Conservation (phyloP, 2,329 filamentous ascomycete genomes). For the Alternaria gansuensis region DNA sequence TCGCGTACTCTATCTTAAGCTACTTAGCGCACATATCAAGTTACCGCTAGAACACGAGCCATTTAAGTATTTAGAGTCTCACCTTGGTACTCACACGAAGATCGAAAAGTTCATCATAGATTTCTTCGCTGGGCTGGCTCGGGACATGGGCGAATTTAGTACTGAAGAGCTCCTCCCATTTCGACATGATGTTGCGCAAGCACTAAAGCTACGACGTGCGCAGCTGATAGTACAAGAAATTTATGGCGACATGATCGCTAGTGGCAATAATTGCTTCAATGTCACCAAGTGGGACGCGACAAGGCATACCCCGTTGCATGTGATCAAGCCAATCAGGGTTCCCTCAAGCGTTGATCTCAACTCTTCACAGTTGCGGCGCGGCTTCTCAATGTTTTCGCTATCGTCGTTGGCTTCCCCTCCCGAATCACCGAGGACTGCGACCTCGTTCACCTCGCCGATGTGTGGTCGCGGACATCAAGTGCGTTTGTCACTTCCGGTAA, state of each 20-base stretch:
- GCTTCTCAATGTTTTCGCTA: not conserved
- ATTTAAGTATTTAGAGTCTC: conserved; percentile 17
- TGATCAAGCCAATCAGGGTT: not conserved
- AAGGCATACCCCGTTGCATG: conserved; percentile 5
- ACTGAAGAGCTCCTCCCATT: conserved; percentile 5
- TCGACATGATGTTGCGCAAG: conserved; percentile 15
- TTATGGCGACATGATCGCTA: conserved; percentile 11
- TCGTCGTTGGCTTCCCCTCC: not conserved
- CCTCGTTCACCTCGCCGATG: not conserved
- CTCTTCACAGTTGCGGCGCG: not conserved
- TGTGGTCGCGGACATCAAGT: not conserved
- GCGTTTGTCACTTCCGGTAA: conserved; percentile 1
- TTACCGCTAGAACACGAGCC: conserved; percentile 13
- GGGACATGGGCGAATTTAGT: conserved; percentile 3
- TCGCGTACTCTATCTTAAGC: conserved; percentile 15
- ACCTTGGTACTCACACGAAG: conserved; percentile 22
- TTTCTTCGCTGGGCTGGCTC: conserved; percentile 24
- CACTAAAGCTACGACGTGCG: conserved; percentile 1
- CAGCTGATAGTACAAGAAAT: not conserved
- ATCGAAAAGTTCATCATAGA: conserved; percentile 30
- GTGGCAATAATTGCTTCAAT: conserved; percentile 5
- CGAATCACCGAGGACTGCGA: not conserved
- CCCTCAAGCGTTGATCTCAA: not conserved
- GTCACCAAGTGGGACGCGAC: conserved; percentile 9
- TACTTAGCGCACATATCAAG: conserved; percentile 2